A percentile compares a stretch with the other conserved stretches of the same genome.
phyloP scores from a whole-genome alignment of 257 asterid genomes.

The Scutellaria galericulata region DNA sequence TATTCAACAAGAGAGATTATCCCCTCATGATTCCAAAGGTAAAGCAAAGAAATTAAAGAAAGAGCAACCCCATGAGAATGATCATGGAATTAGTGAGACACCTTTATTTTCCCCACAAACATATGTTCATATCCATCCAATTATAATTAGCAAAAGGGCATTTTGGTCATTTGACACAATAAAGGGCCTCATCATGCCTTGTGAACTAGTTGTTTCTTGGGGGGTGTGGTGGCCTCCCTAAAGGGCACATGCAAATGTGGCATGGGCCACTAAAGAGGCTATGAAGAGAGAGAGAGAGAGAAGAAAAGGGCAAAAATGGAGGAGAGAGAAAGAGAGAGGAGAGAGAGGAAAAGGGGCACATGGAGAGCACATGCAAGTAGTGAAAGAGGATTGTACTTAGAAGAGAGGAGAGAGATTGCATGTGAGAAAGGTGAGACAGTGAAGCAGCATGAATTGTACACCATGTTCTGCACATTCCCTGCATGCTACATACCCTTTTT shows the following conservation, averaged over 20 bases:
- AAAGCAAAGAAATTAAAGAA: neutral
- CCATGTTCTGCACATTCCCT: slow-evolving; percentile 99
- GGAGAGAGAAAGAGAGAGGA: neutral
- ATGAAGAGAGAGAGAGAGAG: slow-evolving; percentile 5
- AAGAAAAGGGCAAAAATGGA: neutral
- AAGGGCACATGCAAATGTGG: slow-evolving; percentile 79
- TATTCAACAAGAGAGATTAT: slow-evolving; percentile 4
- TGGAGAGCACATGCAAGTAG: slow-evolving; percentile 71
- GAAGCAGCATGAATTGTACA: slow-evolving; percentile 84
- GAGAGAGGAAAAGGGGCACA: slow-evolving; percentile 44
- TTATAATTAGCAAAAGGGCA: slow-evolving; percentile 10
- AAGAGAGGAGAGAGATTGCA: slow-evolving; percentile 44
- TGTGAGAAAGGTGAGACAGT: slow-evolving; percentile 76
- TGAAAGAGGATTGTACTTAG: slow-evolving; percentile 38
- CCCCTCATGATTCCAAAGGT: slow-evolving; percentile 33
- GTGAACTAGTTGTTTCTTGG: slow-evolving; percentile 37
- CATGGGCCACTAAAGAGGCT: slow-evolving; percentile 56
- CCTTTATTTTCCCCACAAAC: slow-evolving; percentile 1
- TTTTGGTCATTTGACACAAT: too few species aligned
- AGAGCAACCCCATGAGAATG: slow-evolving; percentile 25
- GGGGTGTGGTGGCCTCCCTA: slow-evolving; percentile 52
- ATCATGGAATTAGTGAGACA: slow-evolving; percentile 44
- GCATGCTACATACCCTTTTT: slow-evolving; percentile 54
- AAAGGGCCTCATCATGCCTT: slow-evolving; percentile 29
- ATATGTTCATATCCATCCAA: slow-evolving; percentile 4